Base-by-base conservation (phyloP, 2,329 filamentous ascomycete genomes). In the Xylaria sp. region DNA sequence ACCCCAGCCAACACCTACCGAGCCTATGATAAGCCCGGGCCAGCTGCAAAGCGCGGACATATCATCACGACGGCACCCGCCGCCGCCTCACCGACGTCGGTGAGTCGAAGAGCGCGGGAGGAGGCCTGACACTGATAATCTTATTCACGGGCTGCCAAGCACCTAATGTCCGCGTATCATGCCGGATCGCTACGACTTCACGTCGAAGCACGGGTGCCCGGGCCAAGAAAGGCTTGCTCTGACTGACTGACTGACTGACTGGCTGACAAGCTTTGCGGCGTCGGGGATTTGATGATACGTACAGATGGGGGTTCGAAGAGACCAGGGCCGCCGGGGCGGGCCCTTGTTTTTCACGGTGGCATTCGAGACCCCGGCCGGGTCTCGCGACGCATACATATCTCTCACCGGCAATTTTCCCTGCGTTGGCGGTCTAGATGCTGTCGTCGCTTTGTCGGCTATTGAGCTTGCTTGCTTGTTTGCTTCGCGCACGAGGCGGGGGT, bases 1-100 rank as follows among this genome's bases (percentile, higher is more conserved):
- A 53, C 48, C 48, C 55, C 54, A 47, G 38, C 7, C 22, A 16
- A 46, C 48, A 46, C 21, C 16, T 41, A 18, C 29, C 13, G 6
- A 37, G 26, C n/a, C 29, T 51, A 49, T 44, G 46, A 7, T 20
- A 40, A n/a, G 38, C 20, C 8, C 11, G 22, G 26, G 49, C 50
- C 39, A 49, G 44, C 48, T 45, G 24, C 18, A 40, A n/a, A 39
- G 13, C 34, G 29, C 24, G 39, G 29, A 34, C 29, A 34, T 34
- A 34, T 34, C 16, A 34, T 34, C 29, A 34, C 29, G 9, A 34
- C 16, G 11, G 29, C 9, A 34, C 16, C 29, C 29, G 16, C 29
- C 29, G 16, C 29, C 29, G 5, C 29, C 11, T 34, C 29, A 34
- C 29, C 29, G 29, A 34, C 29, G 29, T 34, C 29, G 29, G 29